Evolutionary conservation across 495 filamentous ascomycete species (phyloP), one percentile per base, ranked within the genome.

Genomic region (Lophiotrema nucula): DNA sequence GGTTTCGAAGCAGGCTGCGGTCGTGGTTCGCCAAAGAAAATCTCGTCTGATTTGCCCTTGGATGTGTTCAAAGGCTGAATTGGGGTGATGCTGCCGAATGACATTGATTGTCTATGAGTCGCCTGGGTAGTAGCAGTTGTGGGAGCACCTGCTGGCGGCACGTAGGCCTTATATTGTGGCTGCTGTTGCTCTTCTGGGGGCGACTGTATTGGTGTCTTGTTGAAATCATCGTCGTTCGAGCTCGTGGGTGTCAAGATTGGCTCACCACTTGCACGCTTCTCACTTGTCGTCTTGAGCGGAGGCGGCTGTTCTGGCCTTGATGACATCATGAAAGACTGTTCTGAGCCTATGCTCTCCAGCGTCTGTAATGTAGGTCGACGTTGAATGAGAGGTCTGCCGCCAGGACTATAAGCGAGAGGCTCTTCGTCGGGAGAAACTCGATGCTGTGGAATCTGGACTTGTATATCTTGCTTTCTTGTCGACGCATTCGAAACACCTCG

Each of bases 371-470:
- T 56, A 13, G 61, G 50, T 33, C 53, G 41, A 6, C 39, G 27
- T 48, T 39, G 39, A 15, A 60, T 15, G 12, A 65, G 52, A 0
- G 65, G 65, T 26, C 65, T 33, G 23, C 65, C 65, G 11, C 65
- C 65, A n/a, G 65, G 65, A 26, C 65, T 68, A 24, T 65, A 67
- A 19, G 58, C 31, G 31, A 35, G 19, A 16, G 19, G 22, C 18
- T 44, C 37, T 19, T 46, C 47, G 19, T 65, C 56, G 18, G 27
- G 25, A 15, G 38, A 11, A 24, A 28, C 16, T 18, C 31, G 5
- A 19, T 47, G 18, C 27, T 59, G 50, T 10, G 56, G 62, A 6
- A 60, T 39, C 18, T 59, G 51, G n/a, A 65, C 39, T 24, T 47
- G 22, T 18, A 65, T 44, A 21, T 48, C 18, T 28, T 18, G 23